These are phyloP conservation scores for Stentor roeselii DNA, from an alignment of 73 alveolate species.

Conservation along the genomic window DNA sequence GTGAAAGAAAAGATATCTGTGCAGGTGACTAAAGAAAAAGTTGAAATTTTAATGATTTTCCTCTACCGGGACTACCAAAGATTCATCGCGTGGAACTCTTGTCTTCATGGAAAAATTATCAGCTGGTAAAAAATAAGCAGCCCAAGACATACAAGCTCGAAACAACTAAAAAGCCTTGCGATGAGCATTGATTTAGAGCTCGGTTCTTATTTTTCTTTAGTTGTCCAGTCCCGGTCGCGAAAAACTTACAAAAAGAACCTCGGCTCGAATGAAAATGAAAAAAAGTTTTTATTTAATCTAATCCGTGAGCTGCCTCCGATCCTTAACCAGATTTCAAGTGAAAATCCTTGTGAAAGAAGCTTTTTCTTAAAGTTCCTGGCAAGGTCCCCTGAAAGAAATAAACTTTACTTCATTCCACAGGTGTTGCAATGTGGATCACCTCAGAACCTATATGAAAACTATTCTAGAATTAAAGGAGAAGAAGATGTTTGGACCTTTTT, in stretches of 20 bases:
- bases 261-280: background rate
- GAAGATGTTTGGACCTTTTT: conserved; percentile 12
- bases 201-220: too few species aligned
- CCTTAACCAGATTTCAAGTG: background rate
- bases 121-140: background rate
- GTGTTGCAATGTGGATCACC: background rate
- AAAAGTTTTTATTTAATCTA: background rate
- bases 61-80: background rate
- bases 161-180: background rate
- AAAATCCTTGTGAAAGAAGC: background rate
- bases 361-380: background rate
- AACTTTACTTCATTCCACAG: background rate
- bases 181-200: too few species aligned
- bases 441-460: background rate
- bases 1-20: background rate
- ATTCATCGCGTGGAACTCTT: background rate
- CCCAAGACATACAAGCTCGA: background rate
- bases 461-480: conserved; percentile 2
- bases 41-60: background rate
- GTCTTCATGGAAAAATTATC: background rate
- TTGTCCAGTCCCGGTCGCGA: too few species aligned
- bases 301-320: background rate
- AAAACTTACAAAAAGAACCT: background rate
- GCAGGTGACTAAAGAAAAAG: background rate
- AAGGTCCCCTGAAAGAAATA: conserved; percentile 5